Evolutionary conservation across 495 filamentous ascomycete genomes (phyloP).

Genomic region (Hypoxylon intermedium): DNA sequence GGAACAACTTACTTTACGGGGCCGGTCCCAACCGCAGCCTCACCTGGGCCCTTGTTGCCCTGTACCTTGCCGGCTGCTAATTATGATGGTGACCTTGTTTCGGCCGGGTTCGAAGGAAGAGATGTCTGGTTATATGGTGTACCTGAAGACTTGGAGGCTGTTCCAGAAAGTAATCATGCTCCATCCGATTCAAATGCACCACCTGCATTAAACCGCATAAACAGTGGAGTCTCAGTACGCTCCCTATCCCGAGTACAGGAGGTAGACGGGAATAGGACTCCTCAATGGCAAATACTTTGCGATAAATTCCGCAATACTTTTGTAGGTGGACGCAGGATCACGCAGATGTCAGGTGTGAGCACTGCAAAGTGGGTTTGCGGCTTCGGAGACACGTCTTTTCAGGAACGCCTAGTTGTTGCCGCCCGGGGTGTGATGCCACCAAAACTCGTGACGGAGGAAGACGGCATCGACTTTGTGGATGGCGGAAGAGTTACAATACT

Average conservation of each 20-base stretch:
- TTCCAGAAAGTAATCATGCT: conserved; percentile 45
- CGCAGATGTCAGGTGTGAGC: conserved; percentile 62
- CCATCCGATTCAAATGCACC: conserved; percentile 38
- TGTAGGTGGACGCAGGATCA: conserved; percentile 64
- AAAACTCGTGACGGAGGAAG: conserved; percentile 67
- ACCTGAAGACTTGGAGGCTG: conserved; percentile 72
- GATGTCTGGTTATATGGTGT: conserved; percentile 83
- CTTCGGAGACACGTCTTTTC: conserved; percentile 50
- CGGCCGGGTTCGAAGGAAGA: conserved; percentile 74
- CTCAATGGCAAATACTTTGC: conserved; percentile 73
- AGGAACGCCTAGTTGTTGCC: conserved; percentile 73
- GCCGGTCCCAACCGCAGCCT: conserved; percentile 58
- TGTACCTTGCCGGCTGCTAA: conserved; percentile 73
- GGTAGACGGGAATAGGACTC: conserved; percentile 50
- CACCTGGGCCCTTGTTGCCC: conserved; percentile 61
- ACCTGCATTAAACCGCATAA: conserved; percentile 46
- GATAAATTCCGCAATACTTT: conserved; percentile 71
- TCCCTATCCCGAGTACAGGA: conserved; percentile 47
- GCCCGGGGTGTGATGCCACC: conserved; percentile 75
- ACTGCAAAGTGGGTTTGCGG: conserved; percentile 69
- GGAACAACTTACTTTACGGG: conserved; percentile 85
- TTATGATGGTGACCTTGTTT: conserved; percentile 73
- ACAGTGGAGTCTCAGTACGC: conserved; percentile 49
- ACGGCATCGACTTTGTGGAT: conserved; percentile 78
- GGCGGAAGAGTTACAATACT: conserved; percentile 79